phyloP scores from a whole-genome alignment of 768 basidiomycete genomes.

The Tylopilus plumbeoviolaceoides region DNA sequence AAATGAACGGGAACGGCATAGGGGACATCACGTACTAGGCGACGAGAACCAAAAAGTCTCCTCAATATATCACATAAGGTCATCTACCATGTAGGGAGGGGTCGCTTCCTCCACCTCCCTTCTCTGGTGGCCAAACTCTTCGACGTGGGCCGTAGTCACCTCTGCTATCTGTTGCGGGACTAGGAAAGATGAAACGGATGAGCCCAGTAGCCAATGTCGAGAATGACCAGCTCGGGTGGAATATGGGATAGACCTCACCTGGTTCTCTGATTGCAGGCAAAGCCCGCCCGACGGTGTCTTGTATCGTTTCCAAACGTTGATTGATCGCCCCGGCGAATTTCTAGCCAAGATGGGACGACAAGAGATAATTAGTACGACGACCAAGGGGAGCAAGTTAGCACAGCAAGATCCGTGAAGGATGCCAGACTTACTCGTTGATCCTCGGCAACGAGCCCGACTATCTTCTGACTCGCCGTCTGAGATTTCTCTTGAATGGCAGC shows the following conservation, averaged over 20 bases:
- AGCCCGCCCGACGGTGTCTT: conserved; percentile 7
- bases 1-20: too few species aligned
- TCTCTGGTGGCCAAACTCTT: conserved; percentile 8
- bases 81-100: conserved; percentile 10
- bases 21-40: too few species aligned
- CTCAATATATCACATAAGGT: conserved; percentile 2
- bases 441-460: conserved; percentile 13
- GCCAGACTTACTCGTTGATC: conserved; percentile 10
- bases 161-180: conserved; percentile 13
- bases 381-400: too few species aligned
- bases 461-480: conserved; percentile 9
- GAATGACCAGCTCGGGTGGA: background rate
- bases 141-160: conserved; percentile 9
- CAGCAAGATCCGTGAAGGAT: too few species aligned
- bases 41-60: too few species aligned
- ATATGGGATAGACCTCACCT: background rate
- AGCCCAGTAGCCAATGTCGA: background rate
- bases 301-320: conserved; percentile 13
- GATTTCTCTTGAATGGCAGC: conserved; percentile 17
- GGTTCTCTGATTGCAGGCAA: conserved; percentile 9
- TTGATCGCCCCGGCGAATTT: conserved; percentile 11
- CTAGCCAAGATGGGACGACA: conserved; percentile 6
- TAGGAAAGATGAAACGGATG: background rate
- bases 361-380: too few species aligned
- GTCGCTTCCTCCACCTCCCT: background rate